Evolutionary conservation across 768 basidiomycete species (phyloP), one percentile per base, ranked within the genome.

Genomic region (Suillus discolor): DNA sequence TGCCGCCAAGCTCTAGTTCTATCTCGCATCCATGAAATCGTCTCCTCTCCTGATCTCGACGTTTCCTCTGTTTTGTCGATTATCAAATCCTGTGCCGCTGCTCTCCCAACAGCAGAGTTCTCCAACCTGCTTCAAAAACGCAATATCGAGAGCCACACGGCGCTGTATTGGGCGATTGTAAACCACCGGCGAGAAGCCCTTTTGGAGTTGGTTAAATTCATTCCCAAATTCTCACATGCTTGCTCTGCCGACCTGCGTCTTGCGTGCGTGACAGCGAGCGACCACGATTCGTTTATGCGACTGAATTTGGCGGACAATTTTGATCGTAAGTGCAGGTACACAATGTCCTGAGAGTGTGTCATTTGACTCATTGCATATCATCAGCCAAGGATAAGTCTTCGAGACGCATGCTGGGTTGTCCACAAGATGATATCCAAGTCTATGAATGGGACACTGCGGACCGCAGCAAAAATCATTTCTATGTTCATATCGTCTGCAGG

Each of bases 401-500:
- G 28, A 28, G 28, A 28, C 28, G 28, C 28, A 28, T 28, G 28
- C 28, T 28, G 28, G 28, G 28, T 28, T 28, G 28, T 28, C 28
- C 28, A 28, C 28, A 3, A 28, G 28, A 28, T 28, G 28, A 28
- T 28, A 28, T 28, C 28, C 28, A 28, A 28, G 28, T 28, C 28
- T 28, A 28, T 65, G 83, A 88, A 62, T 67, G 84, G 5, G 73
- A 79, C 6, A 4, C 2, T 8, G 81, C 83, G 55, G 28, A 28
- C 28, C 28, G 28, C 28, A 28, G 18, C 6, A 1, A 23, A 82
- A 28, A 82, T 1, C 78, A 82, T 1, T 91, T 90, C 67, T 79
- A 77, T 0, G 84, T 80, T 4, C 73, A 78, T 42, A 79, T 89
- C 65, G 74, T 77, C 15, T 75, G 89, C 34, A 78, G 82, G 20